These are phyloP conservation scores for Fusarium sp. DNA, from an alignment of 2,329 filamentous ascomycete genomes.

Conservation along the genomic window DNA sequence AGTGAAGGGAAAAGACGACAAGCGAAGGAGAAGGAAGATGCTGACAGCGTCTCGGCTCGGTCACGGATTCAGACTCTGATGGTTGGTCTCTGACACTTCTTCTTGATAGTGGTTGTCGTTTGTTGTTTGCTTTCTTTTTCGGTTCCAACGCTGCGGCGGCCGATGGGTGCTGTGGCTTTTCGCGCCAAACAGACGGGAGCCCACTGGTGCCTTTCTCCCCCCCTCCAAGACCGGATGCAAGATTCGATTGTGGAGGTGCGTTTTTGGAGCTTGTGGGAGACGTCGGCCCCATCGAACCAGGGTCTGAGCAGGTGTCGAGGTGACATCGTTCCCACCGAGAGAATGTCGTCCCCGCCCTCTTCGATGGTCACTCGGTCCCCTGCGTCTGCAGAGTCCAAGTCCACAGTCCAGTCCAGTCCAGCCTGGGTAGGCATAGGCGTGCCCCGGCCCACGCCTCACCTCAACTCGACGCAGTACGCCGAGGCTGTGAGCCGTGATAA, in stretches of 20 bases:
- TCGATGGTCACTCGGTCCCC: slow-evolving; percentile 34
- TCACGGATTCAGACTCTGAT: slow-evolving; percentile 14
- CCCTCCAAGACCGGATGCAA: slow-evolving; percentile 31
- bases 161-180: slow-evolving; percentile 24
- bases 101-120: background rate
- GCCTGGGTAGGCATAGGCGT: background rate
- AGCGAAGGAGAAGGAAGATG: background rate
- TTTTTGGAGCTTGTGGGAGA: slow-evolving; percentile 44
- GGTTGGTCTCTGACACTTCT: background rate
- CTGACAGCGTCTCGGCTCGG: slow-evolving; percentile 1
- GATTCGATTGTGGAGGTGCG: slow-evolving; percentile 37
- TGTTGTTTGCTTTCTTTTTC: slow-evolving; percentile 7
- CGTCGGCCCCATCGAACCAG: slow-evolving; percentile 39
- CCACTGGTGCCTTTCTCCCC: slow-evolving; percentile 16
- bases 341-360: slow-evolving; percentile 34
- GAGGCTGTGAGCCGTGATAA: slow-evolving; percentile 17
- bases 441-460: background rate
- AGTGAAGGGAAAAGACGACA: background rate
- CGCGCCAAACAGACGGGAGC: background rate
- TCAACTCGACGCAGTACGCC: slow-evolving; percentile 12
- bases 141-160: slow-evolving; percentile 15
- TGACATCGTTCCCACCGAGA: slow-evolving; percentile 39
- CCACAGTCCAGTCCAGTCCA: background rate
- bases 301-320: slow-evolving; percentile 39
- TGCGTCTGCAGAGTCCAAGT: slow-evolving; percentile 14